These are phyloP conservation scores for Fusarium mangiferae DNA, from an alignment of 2,329 filamentous ascomycete genomes.

Conservation along the genomic window DNA sequence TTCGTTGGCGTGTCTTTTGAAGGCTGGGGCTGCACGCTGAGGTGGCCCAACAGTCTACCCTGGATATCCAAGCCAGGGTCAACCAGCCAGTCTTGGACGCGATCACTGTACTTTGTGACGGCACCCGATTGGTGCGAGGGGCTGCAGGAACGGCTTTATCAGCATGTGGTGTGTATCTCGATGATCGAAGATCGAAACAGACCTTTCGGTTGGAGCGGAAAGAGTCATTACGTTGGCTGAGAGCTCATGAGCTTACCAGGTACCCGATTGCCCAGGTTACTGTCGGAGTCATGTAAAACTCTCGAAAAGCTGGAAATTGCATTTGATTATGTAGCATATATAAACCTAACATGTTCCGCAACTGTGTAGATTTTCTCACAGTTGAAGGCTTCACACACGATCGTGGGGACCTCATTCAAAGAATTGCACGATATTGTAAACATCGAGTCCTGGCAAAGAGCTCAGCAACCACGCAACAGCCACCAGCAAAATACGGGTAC, in stretches of 20 bases:
- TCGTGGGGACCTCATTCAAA: accelerated
- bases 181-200: accelerated
- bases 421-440: accelerated
- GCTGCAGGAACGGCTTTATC: neutral
- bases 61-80: neutral
- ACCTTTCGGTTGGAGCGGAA: neutral
- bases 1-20: neutral
- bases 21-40: neutral
- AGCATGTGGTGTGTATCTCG: accelerated
- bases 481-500: accelerated
- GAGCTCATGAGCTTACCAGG: no score
- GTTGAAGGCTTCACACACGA: no score
- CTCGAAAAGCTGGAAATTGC: neutral
- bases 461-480: neutral
- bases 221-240: neutral
- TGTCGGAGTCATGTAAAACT: accelerated
- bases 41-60: neutral
- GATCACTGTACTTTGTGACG: accelerated
- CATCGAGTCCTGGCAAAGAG: accelerated
- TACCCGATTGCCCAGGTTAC: no score
- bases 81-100: accelerated
- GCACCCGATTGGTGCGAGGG: accelerated
- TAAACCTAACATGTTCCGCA: accelerated
- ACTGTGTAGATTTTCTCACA: neutral
- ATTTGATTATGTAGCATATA: accelerated